Percentiles rank a stretch among this genome's conserved stretches.
These are phyloP conservation scores for Sarocladium oryzae DNA, from an alignment of 2,329 filamentous ascomycete genomes.

Conservation along the genomic window DNA sequence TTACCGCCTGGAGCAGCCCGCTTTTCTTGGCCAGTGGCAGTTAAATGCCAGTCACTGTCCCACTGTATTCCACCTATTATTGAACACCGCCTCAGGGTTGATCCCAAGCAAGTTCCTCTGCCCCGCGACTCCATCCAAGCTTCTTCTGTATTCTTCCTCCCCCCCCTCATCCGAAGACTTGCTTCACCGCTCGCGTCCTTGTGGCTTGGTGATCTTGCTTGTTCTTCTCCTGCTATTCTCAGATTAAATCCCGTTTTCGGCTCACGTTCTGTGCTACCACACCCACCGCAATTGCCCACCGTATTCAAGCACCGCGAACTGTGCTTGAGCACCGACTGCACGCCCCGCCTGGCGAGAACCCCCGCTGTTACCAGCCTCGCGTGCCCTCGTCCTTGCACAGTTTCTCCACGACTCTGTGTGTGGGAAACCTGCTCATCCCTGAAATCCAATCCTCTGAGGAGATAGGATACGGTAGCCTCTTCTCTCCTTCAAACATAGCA, in stretches of 20 bases:
- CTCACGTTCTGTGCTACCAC: background rate
- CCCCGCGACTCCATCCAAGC: constrained; percentile 8
- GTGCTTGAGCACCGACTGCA: constrained; percentile 1
- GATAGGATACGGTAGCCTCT: background rate
- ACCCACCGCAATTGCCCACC: background rate
- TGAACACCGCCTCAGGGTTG: background rate
- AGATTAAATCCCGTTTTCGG: background rate
- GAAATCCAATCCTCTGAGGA: background rate
- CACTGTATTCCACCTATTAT: background rate
- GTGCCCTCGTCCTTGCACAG: constrained; percentile 7
- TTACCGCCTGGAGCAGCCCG: constrained; percentile 1
- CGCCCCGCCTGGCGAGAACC: constrained; percentile 7
- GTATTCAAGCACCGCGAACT: background rate
- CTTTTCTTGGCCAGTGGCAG: constrained; percentile 3
- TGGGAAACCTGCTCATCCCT: constrained; percentile 1
- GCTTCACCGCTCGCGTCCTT: background rate
- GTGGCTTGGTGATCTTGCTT: too few species aligned
- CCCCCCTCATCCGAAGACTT: constrained; percentile 1
- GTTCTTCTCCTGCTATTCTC: background rate
- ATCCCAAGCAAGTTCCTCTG: too few species aligned
- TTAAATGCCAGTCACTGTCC: background rate
- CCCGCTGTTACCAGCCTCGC: constrained; percentile 9
- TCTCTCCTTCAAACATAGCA: background rate
- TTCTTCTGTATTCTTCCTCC: constrained; percentile 4
- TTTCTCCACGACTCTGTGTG: background rate